Evolutionary conservation across 1,284 basidiomycete genomes (phyloP).

Genomic region (Pisolithus thermaeus): DNA sequence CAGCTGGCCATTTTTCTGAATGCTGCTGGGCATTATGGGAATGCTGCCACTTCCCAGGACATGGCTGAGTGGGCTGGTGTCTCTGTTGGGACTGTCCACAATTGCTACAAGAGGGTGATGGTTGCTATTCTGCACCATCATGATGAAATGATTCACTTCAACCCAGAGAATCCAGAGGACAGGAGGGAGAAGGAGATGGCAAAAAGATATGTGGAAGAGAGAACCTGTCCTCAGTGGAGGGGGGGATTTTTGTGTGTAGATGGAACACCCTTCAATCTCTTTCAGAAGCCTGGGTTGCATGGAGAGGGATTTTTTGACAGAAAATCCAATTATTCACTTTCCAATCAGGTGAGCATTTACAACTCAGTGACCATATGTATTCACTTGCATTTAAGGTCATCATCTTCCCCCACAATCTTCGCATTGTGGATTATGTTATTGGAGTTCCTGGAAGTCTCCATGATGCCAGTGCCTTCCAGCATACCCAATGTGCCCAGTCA

Average conservation of each 20-base stretch:
- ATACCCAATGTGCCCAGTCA: neutral
- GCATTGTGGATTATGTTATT: neutral
- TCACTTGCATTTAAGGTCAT: neutral
- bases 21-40: constrained; percentile 31
- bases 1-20: constrained; percentile 30
- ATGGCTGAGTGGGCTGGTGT: constrained; percentile 27
- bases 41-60: constrained; percentile 28
- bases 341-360: constrained; percentile 6
- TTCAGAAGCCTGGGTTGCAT: constrained; percentile 2
- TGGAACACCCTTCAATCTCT: constrained; percentile 1
- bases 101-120: constrained; percentile 5
- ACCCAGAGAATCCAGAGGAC: neutral
- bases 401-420: neutral
- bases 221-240: constrained; percentile 1
- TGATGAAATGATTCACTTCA: neutral
- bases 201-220: neutral
- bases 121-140: constrained; percentile 2
- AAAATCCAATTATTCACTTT: constrained; percentile 8
- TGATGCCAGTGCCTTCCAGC: neutral
- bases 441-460: neutral
- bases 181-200: neutral
- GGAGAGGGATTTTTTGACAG: constrained; percentile 7
- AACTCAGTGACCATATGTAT: neutral
- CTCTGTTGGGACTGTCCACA: neutral
- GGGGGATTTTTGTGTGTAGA: constrained; percentile 2